Evolutionary conservation across 495 filamentous ascomycete genomes (phyloP).

Genomic region (Xylona heveae): DNA sequence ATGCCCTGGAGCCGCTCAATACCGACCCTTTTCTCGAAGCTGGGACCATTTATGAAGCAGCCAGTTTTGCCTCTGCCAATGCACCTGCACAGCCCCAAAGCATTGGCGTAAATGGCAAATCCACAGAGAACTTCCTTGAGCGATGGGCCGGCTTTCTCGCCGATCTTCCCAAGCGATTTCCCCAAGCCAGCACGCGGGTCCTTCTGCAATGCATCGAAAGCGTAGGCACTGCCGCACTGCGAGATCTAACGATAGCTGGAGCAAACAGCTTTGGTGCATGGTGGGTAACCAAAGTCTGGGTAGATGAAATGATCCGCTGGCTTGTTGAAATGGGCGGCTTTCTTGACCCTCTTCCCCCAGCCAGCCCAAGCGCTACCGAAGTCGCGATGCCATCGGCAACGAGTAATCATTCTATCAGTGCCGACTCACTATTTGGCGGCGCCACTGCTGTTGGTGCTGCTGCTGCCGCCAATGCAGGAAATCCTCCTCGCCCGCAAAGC

Average conservation of each 20-base stretch:
- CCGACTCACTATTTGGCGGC: too few species aligned
- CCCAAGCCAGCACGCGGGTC: constrained; percentile 39
- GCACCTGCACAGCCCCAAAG: constrained; percentile 20
- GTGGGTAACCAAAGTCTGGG: constrained; percentile 97
- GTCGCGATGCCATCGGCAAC: too few species aligned
- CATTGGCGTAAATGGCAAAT: constrained; percentile 17
- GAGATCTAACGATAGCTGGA: constrained; percentile 62
- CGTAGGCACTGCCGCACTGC: constrained; percentile 44
- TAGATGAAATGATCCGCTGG: constrained; percentile 90
- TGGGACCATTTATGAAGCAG: constrained; percentile 29
- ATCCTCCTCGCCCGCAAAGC: constrained; percentile 7
- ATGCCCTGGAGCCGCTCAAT: constrained; percentile 41
- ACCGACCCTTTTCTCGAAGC: constrained; percentile 31
- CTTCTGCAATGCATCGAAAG: constrained; percentile 48
- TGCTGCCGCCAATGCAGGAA: constrained; percentile 4
- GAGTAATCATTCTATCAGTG: too few species aligned
- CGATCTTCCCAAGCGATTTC: constrained; percentile 53
- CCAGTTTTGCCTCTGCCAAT: constrained; percentile 19
- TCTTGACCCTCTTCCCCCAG: constrained; percentile 40
- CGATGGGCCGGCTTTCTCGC: constrained; percentile 69
- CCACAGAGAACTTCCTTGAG: constrained; percentile 42
- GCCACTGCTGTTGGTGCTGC: too few species aligned
- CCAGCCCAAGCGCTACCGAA: too few species aligned
- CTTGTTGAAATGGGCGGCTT: constrained; percentile 85
- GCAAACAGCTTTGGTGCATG: constrained; percentile 80